Conservation (phyloP, 306 rosid genomes). For the Vigna mungo region DNA sequence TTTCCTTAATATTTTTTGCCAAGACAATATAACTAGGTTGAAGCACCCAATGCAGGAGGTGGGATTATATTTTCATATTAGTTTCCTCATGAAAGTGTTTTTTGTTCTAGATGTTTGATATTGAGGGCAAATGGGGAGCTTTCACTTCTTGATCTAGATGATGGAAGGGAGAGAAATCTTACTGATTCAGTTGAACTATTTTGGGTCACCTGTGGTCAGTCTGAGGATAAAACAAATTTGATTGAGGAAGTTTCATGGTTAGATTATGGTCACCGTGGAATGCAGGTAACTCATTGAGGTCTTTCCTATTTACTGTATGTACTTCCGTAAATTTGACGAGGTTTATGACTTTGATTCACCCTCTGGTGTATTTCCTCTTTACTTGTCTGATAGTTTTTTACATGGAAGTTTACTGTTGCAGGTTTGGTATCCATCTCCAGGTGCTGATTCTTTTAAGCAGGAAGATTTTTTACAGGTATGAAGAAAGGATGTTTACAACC, state of each 20-base stretch:
- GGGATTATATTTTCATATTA: not conserved
- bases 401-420: conserved; percentile 73
- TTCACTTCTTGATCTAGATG: conserved; percentile 97
- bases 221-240: conserved; percentile 89
- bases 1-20: conserved; percentile 28
- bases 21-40: conserved; percentile 9
- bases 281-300: conserved; percentile 80
- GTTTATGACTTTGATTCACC: conserved; percentile 36
- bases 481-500: conserved; percentile 29
- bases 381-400: conserved; percentile 63
- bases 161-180: conserved; percentile 92
- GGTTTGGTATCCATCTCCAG: conserved; percentile 99
- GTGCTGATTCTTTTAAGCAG: conserved; percentile 88
- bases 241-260: conserved; percentile 99
- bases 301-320: conserved; percentile 38
- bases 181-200: conserved; percentile 94
- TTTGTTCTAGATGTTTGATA: conserved; percentile 83
- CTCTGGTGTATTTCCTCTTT: conserved; percentile 41
- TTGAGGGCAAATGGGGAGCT: conserved; percentile 94
- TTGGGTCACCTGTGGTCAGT: conserved; percentile 99
- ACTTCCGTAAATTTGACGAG: conserved; percentile 36
- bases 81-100: conserved; percentile 50
- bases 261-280: conserved; percentile 97
- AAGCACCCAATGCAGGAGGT: not conserved
- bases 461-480: conserved; percentile 97